Conservation (phyloP, 805 yeast species). For the Hanseniaspora meyeri region DNA sequence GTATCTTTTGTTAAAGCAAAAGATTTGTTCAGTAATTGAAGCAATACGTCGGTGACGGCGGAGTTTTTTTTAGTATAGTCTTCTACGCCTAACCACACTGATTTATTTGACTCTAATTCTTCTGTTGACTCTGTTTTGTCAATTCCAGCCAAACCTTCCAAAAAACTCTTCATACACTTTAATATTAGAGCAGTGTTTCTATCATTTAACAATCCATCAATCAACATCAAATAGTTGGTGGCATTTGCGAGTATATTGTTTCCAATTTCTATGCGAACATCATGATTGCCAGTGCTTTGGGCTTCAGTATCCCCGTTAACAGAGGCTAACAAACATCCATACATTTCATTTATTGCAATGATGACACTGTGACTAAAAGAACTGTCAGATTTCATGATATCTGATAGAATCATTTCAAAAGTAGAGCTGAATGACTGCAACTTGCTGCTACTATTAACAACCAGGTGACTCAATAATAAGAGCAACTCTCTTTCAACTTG, state of each 20-base stretch:
- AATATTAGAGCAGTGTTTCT: background rate
- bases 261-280: background rate
- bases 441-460: background rate
- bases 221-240: background rate
- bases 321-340: background rate
- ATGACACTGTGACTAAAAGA: background rate
- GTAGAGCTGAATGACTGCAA: background rate
- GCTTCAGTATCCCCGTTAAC: too few relatives aligned
- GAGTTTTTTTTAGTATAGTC: background rate
- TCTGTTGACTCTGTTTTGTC: background rate
- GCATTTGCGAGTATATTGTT: background rate
- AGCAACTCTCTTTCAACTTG: constrained; percentile 21
- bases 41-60: background rate
- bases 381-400: background rate
- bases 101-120: background rate
- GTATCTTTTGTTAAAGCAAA: background rate
- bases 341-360: background rate
- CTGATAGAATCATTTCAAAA: background rate
- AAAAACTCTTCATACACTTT: background rate
- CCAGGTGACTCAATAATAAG: background rate
- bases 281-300: background rate
- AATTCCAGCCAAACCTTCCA: background rate
- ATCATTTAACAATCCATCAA: background rate
- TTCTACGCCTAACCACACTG: background rate
- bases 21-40: background rate